phyloP scores from a whole-genome alignment of 306 rosid species.

The Potentilla sterilis region DNA sequence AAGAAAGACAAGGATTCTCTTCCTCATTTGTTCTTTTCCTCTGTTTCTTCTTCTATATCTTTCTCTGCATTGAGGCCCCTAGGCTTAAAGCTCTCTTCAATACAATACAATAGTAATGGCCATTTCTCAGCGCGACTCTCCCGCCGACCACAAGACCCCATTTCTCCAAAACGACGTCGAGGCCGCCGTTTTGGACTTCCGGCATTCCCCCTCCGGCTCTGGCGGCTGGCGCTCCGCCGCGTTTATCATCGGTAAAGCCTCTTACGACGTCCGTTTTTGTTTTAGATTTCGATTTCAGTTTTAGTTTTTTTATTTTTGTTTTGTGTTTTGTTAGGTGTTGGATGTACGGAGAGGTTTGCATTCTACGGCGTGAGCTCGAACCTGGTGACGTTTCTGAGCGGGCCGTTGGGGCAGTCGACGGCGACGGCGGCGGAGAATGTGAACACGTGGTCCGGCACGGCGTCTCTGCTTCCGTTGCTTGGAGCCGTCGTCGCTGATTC shows the following conservation, averaged over 20 bases:
- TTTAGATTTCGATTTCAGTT: not conserved
- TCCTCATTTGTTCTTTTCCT: not conserved
- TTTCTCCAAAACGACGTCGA: conserved; percentile 27
- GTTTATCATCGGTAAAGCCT: conserved; percentile 36
- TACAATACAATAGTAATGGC: not conserved
- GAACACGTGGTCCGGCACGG: conserved; percentile 40
- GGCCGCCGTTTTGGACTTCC: conserved; percentile 32
- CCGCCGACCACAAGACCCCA: not conserved
- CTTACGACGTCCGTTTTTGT: not conserved
- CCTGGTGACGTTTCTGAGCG: conserved; percentile 35
- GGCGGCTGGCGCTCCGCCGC: conserved; percentile 57
- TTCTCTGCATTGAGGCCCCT: not conserved
- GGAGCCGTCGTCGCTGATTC: conserved; percentile 39
- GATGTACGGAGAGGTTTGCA: conserved; percentile 40
- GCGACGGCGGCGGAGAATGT: conserved; percentile 40
- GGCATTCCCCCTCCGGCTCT: conserved; percentile 27
- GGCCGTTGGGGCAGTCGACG: conserved; percentile 35
- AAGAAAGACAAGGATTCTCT: not conserved
- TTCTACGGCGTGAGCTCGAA: conserved; percentile 36
- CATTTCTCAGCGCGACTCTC: not conserved
- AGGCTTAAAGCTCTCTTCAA: not conserved
- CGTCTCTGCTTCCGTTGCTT: conserved; percentile 33
- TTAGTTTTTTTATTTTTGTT: not conserved
- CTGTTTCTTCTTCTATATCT: not conserved
- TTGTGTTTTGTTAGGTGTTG: conserved; percentile 18